These are phyloP conservation scores for Xylaria polymorpha DNA, from an alignment of 2,329 filamentous ascomycete genomes.

Conservation along the genomic window DNA sequence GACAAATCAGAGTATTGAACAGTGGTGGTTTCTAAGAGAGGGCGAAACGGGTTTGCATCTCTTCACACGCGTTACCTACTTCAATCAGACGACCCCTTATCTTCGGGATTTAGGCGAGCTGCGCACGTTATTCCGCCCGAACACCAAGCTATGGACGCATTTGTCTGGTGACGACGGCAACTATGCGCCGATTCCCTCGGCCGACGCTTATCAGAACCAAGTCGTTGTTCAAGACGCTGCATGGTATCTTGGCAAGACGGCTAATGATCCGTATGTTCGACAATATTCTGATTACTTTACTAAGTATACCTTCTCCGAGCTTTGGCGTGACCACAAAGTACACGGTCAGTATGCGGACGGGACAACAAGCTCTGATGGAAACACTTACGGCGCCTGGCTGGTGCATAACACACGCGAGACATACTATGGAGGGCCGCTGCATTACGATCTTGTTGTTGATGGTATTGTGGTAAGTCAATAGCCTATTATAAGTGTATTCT, in stretches of 20 bases:
- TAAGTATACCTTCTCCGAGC: conserved; percentile 71
- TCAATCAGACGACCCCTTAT: conserved; percentile 65
- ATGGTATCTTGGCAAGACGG: conserved; percentile 66
- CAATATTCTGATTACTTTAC: conserved; percentile 64
- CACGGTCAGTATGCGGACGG: conserved; percentile 63
- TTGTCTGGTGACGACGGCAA: conserved; percentile 66
- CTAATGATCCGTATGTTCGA: conserved; percentile 66
- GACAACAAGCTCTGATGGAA: conserved; percentile 60
- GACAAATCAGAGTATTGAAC: conserved; percentile 69
- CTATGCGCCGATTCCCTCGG: conserved; percentile 63
- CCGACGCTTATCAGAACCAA: conserved; percentile 53
- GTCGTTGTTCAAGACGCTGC: conserved; percentile 70
- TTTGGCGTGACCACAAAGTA: conserved; percentile 65
- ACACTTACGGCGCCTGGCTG: conserved; percentile 69
- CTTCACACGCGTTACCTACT: conserved; percentile 68
- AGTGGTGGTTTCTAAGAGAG: conserved; percentile 73
- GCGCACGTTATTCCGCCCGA: conserved; percentile 70
- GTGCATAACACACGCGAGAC: conserved; percentile 73
- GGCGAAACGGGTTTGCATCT: conserved; percentile 71
- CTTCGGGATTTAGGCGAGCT: conserved; percentile 70
- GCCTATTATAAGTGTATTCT: not conserved
- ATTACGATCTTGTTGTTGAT: conserved; percentile 72
- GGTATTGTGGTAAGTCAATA: conserved; percentile 58
- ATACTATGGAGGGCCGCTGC: conserved; percentile 70
- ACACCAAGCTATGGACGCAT: conserved; percentile 70